Percentiles rank a stretch among this genome's conserved stretches.
phyloP scores from a whole-genome alignment of 768 basidiomycete species.

The Naganishia kalamii region DNA sequence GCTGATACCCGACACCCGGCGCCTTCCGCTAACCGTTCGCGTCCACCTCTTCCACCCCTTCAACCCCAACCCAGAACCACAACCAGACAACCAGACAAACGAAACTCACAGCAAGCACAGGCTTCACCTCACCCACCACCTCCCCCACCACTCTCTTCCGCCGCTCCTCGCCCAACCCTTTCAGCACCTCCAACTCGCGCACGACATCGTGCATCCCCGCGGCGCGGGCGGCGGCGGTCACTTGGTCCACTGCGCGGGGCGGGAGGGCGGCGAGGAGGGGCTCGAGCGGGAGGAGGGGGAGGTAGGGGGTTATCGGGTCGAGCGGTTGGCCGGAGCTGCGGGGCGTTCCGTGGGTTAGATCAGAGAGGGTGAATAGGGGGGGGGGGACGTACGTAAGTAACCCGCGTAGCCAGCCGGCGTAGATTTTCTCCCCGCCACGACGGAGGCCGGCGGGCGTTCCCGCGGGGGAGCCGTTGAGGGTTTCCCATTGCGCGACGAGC shows the following conservation, averaged over 20 bases:
- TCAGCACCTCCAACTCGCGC: constrained; percentile 24
- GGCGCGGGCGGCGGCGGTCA: constrained; percentile 26
- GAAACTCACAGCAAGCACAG: constrained; percentile 26
- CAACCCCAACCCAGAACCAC: too few relatives aligned
- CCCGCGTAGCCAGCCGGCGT: constrained; percentile 41
- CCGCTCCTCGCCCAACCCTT: constrained; percentile 30
- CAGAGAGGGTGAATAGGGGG: not conserved
- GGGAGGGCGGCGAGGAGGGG: constrained; percentile 27
- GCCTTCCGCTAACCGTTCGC: too few relatives aligned
- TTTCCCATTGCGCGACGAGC: constrained; percentile 47
- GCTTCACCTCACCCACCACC: constrained; percentile 34
- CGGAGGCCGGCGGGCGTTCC: constrained; percentile 22
- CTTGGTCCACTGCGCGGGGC: constrained; percentile 27
- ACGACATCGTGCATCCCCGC: constrained; percentile 24
- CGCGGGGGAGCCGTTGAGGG: not conserved
- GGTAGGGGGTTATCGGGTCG: constrained; percentile 30
- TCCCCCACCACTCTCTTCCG: constrained; percentile 25
- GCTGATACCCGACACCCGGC: too few relatives aligned
- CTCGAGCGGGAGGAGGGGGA: constrained; percentile 24
- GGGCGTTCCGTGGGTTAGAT: too few relatives aligned
- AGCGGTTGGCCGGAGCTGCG: constrained; percentile 29
- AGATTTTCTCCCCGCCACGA: constrained; percentile 38
- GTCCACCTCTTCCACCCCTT: too few relatives aligned
- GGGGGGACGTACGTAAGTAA: constrained; percentile 19
- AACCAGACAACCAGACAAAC: too few relatives aligned